Conservation (phyloP, 257 asterid genomes). For the Solanum raphanifolium region DNA sequence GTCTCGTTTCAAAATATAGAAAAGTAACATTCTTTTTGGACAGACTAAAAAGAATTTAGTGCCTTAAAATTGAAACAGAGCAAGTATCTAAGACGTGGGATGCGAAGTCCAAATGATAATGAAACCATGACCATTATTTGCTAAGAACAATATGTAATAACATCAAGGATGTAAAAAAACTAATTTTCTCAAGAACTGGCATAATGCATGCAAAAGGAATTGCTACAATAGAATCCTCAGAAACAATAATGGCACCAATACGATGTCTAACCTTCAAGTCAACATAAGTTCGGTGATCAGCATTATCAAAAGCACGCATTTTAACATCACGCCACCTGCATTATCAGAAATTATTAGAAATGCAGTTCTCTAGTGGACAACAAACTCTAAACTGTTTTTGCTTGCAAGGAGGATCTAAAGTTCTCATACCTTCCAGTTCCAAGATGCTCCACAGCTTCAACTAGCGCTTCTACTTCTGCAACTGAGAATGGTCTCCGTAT, state of each 20-base stretch:
- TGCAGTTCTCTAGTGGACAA: background rate
- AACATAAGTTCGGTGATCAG: conserved; percentile 89
- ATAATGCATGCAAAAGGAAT: background rate
- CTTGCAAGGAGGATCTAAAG: background rate
- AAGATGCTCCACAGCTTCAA: conserved; percentile 83
- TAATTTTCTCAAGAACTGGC: background rate
- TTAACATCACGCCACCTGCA: conserved; percentile 98
- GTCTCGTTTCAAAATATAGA: background rate
- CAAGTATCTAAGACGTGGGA: background rate
- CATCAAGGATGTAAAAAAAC: background rate
- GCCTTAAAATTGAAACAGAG: background rate
- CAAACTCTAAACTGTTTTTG: background rate
- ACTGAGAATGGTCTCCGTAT: conserved; percentile 92
- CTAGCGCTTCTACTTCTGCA: conserved; percentile 89
- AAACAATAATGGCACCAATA: background rate
- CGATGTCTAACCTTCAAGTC: conserved; percentile 66
- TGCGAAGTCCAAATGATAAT: background rate
- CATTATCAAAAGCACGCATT: conserved; percentile 78
- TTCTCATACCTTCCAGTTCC: conserved; percentile 79
- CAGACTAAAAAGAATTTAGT: background rate
- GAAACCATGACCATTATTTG: background rate
- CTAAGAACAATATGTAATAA: background rate
- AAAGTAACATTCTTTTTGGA: background rate
- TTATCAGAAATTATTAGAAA: background rate
- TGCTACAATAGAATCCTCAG: background rate